Evolutionary conservation across 306 rosid species (phyloP).

Genomic region (Cajanus cajan): DNA sequence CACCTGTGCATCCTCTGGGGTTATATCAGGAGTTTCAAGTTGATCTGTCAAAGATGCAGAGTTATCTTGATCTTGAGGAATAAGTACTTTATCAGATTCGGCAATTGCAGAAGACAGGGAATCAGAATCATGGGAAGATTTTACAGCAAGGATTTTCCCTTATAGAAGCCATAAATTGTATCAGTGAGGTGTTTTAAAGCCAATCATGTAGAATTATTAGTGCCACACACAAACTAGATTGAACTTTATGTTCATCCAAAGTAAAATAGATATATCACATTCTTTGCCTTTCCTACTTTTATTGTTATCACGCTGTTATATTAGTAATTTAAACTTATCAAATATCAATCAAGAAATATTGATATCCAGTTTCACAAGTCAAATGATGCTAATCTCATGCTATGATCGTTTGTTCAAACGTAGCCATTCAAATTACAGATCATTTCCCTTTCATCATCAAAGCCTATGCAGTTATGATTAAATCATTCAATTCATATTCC

Average conservation of each 20-base stretch:
- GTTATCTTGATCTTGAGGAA: slow-evolving; percentile 64
- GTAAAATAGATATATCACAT: not conserved
- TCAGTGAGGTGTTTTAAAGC: slow-evolving; percentile 16
- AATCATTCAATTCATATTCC: slow-evolving; percentile 19
- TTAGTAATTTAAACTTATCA: not conserved
- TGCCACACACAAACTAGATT: slow-evolving; percentile 16
- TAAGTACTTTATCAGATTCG: slow-evolving; percentile 67
- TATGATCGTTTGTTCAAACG: not conserved
- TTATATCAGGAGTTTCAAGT: slow-evolving; percentile 48
- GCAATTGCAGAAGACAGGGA: slow-evolving; percentile 55
- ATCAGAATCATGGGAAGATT: slow-evolving; percentile 65
- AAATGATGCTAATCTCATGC: slow-evolving; percentile 16
- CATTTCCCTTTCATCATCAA: slow-evolving; percentile 9
- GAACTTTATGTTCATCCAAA: slow-evolving; percentile 24
- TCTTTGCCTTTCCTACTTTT: slow-evolving; percentile 21
- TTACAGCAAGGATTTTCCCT: slow-evolving; percentile 68
- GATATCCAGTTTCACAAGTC: slow-evolving; percentile 7
- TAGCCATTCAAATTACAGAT: slow-evolving; percentile 15
- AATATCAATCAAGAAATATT: not conserved
- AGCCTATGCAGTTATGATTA: not conserved
- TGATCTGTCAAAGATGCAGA: slow-evolving; percentile 55
- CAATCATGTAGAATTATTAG: not conserved
- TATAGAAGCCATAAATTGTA: slow-evolving; percentile 37
- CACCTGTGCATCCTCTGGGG: slow-evolving; percentile 68
- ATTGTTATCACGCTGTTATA: slow-evolving; percentile 3